phyloP scores from a whole-genome alignment of 2,329 filamentous ascomycete species.

The Pezizomycotina sp. region DNA sequence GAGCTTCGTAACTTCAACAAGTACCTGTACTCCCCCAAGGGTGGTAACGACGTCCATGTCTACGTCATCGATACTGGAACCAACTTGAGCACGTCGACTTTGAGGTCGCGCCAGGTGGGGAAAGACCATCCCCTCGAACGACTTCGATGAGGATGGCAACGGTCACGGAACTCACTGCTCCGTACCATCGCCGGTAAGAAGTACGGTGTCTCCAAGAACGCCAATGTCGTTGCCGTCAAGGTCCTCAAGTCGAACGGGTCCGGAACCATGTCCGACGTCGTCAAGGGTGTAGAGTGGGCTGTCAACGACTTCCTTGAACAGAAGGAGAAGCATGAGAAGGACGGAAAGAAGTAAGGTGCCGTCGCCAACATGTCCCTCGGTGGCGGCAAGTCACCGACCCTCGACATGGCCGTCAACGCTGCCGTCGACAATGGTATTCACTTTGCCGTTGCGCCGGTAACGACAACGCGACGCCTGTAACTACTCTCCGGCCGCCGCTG shows the following conservation, averaged over 20 bases:
- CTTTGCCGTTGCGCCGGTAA: conserved; percentile 96
- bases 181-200: conserved; percentile 92
- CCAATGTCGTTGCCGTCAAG: conserved; percentile 91
- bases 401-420: conserved; percentile 44
- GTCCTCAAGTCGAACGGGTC: conserved; percentile 94
- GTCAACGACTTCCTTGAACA: conserved; percentile 63
- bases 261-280: conserved; percentile 95
- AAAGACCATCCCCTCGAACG: conserved; percentile 76
- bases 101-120: conserved; percentile 88
- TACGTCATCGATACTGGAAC: conserved; percentile 98
- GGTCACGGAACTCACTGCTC: conserved; percentile 99
- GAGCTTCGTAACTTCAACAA: conserved; percentile 92
- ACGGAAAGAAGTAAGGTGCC: conserved; percentile 97
- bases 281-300: conserved; percentile 95
- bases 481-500: conserved; percentile 90
- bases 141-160: conserved; percentile 84
- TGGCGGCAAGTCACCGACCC: conserved; percentile 83
- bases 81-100: conserved; percentile 92
- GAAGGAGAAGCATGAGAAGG: conserved; percentile 79
- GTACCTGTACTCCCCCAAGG: conserved; percentile 79
- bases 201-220: conserved; percentile 99
- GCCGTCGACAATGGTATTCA: conserved; percentile 59
- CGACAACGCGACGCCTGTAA: conserved; percentile 97
- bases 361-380: conserved; percentile 99
- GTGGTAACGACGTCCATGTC: conserved; percentile 93